These are phyloP conservation scores for Cyberlindnera americana DNA, from an alignment of 805 yeast genomes.

Conservation along the genomic window DNA sequence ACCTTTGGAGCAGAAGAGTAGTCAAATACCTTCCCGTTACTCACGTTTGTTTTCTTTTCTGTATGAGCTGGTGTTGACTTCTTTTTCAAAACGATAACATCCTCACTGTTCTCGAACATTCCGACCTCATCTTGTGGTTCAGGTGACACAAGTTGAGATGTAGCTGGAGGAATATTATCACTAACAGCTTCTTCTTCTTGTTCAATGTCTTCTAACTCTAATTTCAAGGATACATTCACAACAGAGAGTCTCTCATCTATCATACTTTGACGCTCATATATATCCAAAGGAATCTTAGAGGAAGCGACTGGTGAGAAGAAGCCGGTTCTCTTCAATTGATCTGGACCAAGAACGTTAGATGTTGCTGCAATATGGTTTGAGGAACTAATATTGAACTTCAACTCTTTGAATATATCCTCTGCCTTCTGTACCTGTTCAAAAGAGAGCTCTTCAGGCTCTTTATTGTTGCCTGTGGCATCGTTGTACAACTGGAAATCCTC, in stretches of 20 bases:
- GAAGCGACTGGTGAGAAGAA: not conserved
- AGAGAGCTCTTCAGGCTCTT: constrained; percentile 6
- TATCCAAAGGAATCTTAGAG: constrained; percentile 5
- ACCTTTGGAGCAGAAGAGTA: constrained; percentile 43
- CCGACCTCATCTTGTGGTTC: not conserved
- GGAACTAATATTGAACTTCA: not conserved
- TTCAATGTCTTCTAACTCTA: constrained; percentile 2
- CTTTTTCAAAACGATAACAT: constrained; percentile 22
- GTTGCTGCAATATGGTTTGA: not conserved
- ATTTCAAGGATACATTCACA: constrained; percentile 2
- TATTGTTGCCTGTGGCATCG: constrained; percentile 17
- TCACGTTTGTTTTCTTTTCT: constrained; percentile 7
- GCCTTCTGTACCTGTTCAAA: constrained; percentile 14
- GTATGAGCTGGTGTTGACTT: constrained; percentile 5
- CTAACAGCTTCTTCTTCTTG: not conserved
- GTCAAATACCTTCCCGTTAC: constrained; percentile 35
- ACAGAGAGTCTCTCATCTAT: not conserved
- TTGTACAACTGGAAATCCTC: constrained; percentile 38
- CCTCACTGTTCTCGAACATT: constrained; percentile 24
- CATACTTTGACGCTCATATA: constrained; percentile 1
- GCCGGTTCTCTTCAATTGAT: not conserved
- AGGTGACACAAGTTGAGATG: not conserved
- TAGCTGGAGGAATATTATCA: not conserved
- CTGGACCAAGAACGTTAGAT: constrained; percentile 1
- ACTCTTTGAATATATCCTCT: constrained; percentile 9